These are phyloP conservation scores for Cytospora piceae DNA, from an alignment of 2,329 filamentous ascomycete genomes.

Conservation along the genomic window DNA sequence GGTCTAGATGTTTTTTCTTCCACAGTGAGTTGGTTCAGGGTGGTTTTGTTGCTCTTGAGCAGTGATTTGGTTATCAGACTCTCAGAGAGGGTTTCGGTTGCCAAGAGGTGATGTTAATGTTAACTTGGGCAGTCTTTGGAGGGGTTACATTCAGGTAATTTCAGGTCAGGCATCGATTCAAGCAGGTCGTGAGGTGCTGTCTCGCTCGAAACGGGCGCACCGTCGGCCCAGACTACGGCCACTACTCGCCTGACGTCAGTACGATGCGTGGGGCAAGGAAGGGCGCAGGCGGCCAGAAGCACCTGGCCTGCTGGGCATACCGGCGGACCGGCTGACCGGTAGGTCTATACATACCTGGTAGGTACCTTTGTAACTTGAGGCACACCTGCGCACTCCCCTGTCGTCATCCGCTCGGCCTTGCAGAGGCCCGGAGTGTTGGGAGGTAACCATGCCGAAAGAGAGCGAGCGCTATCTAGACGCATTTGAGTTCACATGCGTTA, in stretches of 20 bases:
- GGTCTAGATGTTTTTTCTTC: neutral
- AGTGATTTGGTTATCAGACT: neutral
- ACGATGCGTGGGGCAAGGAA: slow-evolving; percentile 13
- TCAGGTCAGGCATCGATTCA: neutral
- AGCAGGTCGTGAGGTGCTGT: neutral
- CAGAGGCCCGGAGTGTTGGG: too few species aligned
- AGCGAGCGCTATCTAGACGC: too few species aligned
- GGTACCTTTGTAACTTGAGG: too few species aligned
- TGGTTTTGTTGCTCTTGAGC: neutral
- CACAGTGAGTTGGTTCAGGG: neutral
- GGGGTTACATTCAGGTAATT: neutral
- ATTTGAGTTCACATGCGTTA: too few species aligned
- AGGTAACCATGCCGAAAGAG: too few species aligned
- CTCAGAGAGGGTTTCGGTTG: neutral
- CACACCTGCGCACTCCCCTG: too few species aligned
- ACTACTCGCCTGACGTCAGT: slow-evolving; percentile 24
- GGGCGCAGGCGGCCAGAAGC: neutral
- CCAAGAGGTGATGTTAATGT: too few species aligned
- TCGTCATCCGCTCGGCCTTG: too few species aligned
- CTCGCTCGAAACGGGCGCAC: neutral
- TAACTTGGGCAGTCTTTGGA: too few species aligned
- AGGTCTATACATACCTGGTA: too few species aligned
- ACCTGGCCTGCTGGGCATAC: neutral
- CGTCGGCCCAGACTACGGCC: slow-evolving; percentile 17
- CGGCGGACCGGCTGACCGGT: too few species aligned